These are phyloP conservation scores for Penicillium pulvis DNA, from an alignment of 495 filamentous ascomycete species.

Conservation along the genomic window DNA sequence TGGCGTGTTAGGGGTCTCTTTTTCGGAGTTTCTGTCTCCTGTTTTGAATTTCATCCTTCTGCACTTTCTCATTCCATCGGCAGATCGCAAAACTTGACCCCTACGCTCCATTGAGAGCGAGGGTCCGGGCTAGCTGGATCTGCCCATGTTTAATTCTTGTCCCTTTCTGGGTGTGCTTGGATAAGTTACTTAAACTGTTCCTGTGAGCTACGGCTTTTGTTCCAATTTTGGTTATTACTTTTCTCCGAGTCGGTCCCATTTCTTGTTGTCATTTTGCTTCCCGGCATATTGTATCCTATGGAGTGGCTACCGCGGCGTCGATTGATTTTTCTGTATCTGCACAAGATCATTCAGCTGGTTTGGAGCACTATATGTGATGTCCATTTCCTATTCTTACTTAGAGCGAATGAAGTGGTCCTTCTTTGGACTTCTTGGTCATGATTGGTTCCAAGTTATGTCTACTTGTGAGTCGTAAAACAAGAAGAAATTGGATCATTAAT, in stretches of 20 bases:
- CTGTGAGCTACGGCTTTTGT: conserved; percentile 14
- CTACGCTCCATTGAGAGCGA: not conserved
- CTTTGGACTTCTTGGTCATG: conserved; percentile 1
- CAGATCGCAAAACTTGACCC: conserved; percentile 11
- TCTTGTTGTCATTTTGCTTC: conserved; percentile 11
- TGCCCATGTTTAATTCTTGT: conserved; percentile 16
- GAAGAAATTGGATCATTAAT: conserved; percentile 9
- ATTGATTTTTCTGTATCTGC: conserved; percentile 22
- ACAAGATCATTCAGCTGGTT: conserved; percentile 22
- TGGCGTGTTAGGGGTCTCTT: conserved; percentile 22
- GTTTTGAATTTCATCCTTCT: conserved; percentile 7
- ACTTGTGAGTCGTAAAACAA: not conserved
- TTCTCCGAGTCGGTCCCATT: conserved; percentile 7
- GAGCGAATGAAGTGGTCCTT: conserved; percentile 19
- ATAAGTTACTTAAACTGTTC: conserved; percentile 2
- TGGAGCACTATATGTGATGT: conserved; percentile 17
- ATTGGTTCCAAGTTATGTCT: not conserved
- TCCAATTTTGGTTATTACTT: conserved; percentile 20
- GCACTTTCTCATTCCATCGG: not conserved
- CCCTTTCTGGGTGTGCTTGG: conserved; percentile 8
- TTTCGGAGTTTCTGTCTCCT: conserved; percentile 13
- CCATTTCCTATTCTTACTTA: conserved; percentile 12
- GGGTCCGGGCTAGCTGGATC: conserved; percentile 13
- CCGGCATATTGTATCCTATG: conserved; percentile 32
- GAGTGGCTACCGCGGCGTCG: conserved; percentile 31